Percentiles rank a stretch among this genome's conserved stretches.
Evolutionary conservation across 495 filamentous ascomycete genomes (phyloP).

Genomic region (Xylaria flabelliformis): DNA sequence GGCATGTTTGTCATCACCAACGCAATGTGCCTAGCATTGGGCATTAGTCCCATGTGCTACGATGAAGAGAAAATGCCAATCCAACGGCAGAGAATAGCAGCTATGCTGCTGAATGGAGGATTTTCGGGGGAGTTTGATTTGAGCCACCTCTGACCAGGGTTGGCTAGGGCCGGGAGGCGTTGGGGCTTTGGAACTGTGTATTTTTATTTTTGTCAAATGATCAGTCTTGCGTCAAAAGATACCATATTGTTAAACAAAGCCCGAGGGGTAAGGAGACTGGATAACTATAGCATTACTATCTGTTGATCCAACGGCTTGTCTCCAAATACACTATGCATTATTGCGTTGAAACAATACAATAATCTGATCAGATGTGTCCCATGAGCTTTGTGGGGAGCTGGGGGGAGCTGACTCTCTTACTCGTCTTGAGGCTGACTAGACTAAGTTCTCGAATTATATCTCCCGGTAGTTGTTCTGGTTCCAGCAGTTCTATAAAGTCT

Average conservation of each 20-base stretch:
- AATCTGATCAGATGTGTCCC: constrained; percentile 25
- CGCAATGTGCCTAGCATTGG: constrained; percentile 70
- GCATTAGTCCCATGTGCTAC: constrained; percentile 67
- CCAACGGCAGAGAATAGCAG: constrained; percentile 70
- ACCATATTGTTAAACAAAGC: constrained; percentile 10
- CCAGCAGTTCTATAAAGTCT: not conserved
- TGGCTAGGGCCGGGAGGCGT: not conserved
- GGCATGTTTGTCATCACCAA: constrained; percentile 81
- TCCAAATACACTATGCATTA: not conserved
- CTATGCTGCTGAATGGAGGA: constrained; percentile 70
- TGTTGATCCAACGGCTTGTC: not conserved
- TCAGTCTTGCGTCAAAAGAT: not conserved
- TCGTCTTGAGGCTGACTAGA: too few relatives aligned
- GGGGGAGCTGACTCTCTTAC: too few relatives aligned
- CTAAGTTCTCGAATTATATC: too few relatives aligned
- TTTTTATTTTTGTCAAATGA: not conserved
- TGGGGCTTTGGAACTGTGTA: not conserved
- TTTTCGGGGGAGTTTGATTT: constrained; percentile 56
- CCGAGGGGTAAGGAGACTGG: not conserved
- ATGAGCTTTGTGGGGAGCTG: too few relatives aligned
- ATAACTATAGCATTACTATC: constrained; percentile 6
- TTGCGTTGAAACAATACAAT: not conserved
- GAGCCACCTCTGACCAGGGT: not conserved
- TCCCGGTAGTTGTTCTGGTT: not conserved
- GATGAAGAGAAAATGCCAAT: constrained; percentile 60